Base-by-base conservation (phyloP, 257 asterid genomes). In the Fraxinus anomala region DNA sequence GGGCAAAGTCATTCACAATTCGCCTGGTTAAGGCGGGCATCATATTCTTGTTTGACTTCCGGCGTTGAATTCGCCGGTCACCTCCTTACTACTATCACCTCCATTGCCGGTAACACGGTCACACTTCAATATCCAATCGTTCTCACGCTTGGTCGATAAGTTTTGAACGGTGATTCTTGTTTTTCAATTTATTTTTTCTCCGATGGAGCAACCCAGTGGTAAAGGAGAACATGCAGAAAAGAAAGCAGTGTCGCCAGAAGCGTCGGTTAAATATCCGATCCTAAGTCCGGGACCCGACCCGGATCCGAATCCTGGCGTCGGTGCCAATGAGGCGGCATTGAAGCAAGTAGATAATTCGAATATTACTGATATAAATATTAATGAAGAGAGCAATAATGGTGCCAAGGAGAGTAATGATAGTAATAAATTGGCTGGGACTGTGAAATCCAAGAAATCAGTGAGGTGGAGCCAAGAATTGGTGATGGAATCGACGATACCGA, bases 391-490 rank as follows among this genome's bases (percentile, higher is more conserved):
- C 78, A 80, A 77, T 71, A 75, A 59, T 37, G 68, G 40, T 47
- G 80, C 33, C 44, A 86, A 65, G 79, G 82, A 80, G 72, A 77
- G 65, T 49, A 84, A 33, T 69, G 80, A 83, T 33, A 63, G 65
- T 1, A 70, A 31, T 23, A 81, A 73, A 72, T 81, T 79, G 71
- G 82, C 79, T 68, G 88, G 83, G 79, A 75, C 70, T 69, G 70
- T 73, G 77, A 88, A 80, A 81, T 59, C 91, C 81, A 94, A 87
- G 88, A 94, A 94, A 85, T 94, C 96, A 37, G 97, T 92, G 82
- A 83, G 89, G 70, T 94, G 96, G 96, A 92, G 92, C 80, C 76
- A 92, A 80, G 92, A 91, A 65, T 85, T 94, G 90, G 97, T 89
- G 75, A 82, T 82, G 86, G 96, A 90, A 70, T 63, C 92, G 73